Base-by-base conservation (phyloP, 1,284 basidiomycete genomes). In the Ganoderma resinaceum region DNA sequence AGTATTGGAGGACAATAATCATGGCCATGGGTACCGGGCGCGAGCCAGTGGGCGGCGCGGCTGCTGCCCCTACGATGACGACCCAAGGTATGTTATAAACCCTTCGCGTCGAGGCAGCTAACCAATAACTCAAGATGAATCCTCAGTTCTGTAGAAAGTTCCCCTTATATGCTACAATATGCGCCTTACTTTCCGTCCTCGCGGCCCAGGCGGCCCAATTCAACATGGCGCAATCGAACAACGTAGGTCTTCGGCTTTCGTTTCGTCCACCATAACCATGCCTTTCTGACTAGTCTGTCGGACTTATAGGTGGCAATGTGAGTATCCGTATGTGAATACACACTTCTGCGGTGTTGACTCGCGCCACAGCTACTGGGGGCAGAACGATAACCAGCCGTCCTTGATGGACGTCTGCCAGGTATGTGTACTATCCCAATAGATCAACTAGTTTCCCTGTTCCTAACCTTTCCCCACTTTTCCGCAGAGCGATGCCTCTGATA, bases 391-490 rank as follows among this genome's bases (percentile, higher is more conserved):
- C 18, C 14, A 57, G 55, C 55, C 55, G 33, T 31, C 20, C 55
- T n/a, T 57, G 55, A 57, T 35, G 31, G 55, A 57, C 31, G 55
- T 57, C 55, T 57, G 55, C 31, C 29, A 57, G 8, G 55, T 35
- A 11, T 12, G 55, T 35, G 11, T 31, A 33, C 16, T 31, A 33
- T 5, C 2, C 6, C 5, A 18, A 11, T 16, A 14, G 42, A 8
- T 20, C 42, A 3, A 43, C 18, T 3, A 43, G 18, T 7, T 18
- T 43, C 18, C 42, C 16, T 35, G 55, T 35, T 20, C 16, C 11
- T 33, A 20, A 57, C 31, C 6, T 5, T 8, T n/a, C n/a, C n/a
- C n/a, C 35, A 37, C 66, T 89, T 86, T 86, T 78, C 33, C 89
- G 88, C 77, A 90, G 81, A 57, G 29, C 3, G 20, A 57, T 20